A percentile compares a stretch with the other conserved stretches of the same genome.
These are phyloP conservation scores for Geranium rotundifolium DNA, from an alignment of 345 rosid genomes.

Conservation along the genomic window DNA sequence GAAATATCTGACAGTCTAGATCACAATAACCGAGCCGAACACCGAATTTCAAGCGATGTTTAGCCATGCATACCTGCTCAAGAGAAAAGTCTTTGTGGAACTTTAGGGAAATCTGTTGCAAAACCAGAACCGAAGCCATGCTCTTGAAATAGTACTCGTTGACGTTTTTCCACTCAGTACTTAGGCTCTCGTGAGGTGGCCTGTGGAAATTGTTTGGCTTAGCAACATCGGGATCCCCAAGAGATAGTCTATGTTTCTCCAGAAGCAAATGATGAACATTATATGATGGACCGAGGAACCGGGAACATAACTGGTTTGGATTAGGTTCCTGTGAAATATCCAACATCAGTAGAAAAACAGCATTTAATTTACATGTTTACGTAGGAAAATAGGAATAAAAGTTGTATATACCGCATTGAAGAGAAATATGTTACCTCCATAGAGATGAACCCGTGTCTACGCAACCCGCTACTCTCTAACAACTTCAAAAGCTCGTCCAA, in stretches of 20 bases:
- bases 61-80: conserved; percentile 48
- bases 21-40: neutral
- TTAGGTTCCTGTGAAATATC: conserved; percentile 26
- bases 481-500: conserved; percentile 60
- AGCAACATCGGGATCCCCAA: conserved; percentile 14
- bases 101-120: conserved; percentile 49
- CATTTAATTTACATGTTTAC: neutral
- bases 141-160: conserved; percentile 79
- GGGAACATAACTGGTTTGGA: conserved; percentile 39
- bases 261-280: conserved; percentile 53
- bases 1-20: neutral
- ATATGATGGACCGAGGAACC: conserved; percentile 63
- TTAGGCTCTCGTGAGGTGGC: conserved; percentile 18
- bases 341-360: conserved; percentile 4
- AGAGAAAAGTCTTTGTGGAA: conserved; percentile 58
- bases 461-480: conserved; percentile 67
- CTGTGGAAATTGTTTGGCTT: conserved; percentile 18
- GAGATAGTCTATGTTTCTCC: conserved; percentile 22
- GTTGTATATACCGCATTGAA: conserved; percentile 9
- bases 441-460: conserved; percentile 55
- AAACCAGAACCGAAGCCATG: conserved; percentile 56
- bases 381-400: conserved; percentile 3
- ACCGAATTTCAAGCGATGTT: neutral
- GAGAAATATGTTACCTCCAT: conserved; percentile 36
- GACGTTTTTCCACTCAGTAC: conserved; percentile 46